A percentile compares a stretch with the other conserved stretches of the same genome.
Conservation (phyloP, 2,329 filamentous ascomycete genomes). For the Orbilia oligospora region DNA sequence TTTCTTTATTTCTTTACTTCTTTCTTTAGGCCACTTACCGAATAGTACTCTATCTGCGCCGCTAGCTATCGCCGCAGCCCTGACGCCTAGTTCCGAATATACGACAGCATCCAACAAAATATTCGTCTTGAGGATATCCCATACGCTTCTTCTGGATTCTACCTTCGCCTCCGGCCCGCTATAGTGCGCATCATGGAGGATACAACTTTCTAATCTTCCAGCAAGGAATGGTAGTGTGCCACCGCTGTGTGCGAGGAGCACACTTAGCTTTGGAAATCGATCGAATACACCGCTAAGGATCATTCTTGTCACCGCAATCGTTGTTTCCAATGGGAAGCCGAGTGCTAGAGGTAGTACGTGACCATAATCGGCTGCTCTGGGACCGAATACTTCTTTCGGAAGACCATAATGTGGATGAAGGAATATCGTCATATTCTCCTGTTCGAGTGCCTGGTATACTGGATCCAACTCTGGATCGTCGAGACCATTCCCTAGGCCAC, state of each 20-base stretch:
- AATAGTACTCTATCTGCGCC: slow-evolving; percentile 82
- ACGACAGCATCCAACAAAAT: slow-evolving; percentile 90
- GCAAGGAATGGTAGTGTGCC: slow-evolving; percentile 91
- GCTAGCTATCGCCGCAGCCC: slow-evolving; percentile 77
- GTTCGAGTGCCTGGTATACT: slow-evolving; percentile 79
- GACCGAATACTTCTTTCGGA: slow-evolving; percentile 83
- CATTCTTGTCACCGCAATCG: slow-evolving; percentile 89
- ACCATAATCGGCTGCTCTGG: slow-evolving; percentile 80
- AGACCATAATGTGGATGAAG: slow-evolving; percentile 94
- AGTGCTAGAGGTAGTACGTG: slow-evolving; percentile 88
- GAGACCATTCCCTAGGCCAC: slow-evolving; percentile 82
- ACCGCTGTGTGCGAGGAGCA: slow-evolving; percentile 88
- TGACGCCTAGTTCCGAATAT: slow-evolving; percentile 81
- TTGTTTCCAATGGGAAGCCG: slow-evolving; percentile 86
- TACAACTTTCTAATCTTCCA: slow-evolving; percentile 88
- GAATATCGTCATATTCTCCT: slow-evolving; percentile 78
- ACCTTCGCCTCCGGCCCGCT: slow-evolving; percentile 67
- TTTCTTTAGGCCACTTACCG: slow-evolving; percentile 68
- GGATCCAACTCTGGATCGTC: slow-evolving; percentile 82
- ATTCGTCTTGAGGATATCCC: slow-evolving; percentile 79
- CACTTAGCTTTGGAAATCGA: slow-evolving; percentile 76
- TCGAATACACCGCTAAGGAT: slow-evolving; percentile 89
- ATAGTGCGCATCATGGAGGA: slow-evolving; percentile 84
- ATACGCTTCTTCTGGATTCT: slow-evolving; percentile 71
- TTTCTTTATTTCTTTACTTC: background rate